Percentiles rank a stretch among this genome's conserved stretches.
Conservation (phyloP, 2,329 filamentous ascomycete species). For the Verruconis gallopava region DNA sequence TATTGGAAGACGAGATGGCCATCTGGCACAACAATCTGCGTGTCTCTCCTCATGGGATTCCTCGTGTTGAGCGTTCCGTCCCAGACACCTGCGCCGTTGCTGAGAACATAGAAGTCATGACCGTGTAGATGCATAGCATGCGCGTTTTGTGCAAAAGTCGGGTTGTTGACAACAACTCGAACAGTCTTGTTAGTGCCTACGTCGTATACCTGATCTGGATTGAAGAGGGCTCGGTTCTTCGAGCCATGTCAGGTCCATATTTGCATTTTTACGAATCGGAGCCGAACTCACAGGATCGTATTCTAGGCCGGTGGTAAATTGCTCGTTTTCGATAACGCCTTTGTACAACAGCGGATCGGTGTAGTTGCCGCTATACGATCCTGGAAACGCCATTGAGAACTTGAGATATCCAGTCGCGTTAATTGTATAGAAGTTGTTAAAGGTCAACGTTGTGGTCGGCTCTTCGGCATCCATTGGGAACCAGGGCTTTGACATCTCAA, state of each 20-base stretch:
- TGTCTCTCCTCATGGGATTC: conserved; percentile 41
- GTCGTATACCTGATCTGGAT: background rate
- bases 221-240: background rate
- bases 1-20: conserved; percentile 2
- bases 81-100: conserved; percentile 33
- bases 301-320: conserved; percentile 12
- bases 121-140: conserved; percentile 11
- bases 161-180: background rate
- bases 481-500: conserved; percentile 38
- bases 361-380: conserved; percentile 22
- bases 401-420: conserved; percentile 13
- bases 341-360: conserved; percentile 26
- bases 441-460: background rate
- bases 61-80: conserved; percentile 25
- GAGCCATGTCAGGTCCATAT: background rate
- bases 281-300: too few relatives aligned
- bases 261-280: background rate
- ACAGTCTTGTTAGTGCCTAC: background rate
- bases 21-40: conserved; percentile 29
- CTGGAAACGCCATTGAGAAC: conserved; percentile 17
- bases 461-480: conserved; percentile 32
- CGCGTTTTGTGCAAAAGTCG: conserved; percentile 1
- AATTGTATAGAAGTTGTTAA: conserved; percentile 13
- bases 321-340: conserved; percentile 16
- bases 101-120: conserved; percentile 56